Base-by-base conservation (phyloP, 805 yeast species). In the Starmerella asiatica region DNA sequence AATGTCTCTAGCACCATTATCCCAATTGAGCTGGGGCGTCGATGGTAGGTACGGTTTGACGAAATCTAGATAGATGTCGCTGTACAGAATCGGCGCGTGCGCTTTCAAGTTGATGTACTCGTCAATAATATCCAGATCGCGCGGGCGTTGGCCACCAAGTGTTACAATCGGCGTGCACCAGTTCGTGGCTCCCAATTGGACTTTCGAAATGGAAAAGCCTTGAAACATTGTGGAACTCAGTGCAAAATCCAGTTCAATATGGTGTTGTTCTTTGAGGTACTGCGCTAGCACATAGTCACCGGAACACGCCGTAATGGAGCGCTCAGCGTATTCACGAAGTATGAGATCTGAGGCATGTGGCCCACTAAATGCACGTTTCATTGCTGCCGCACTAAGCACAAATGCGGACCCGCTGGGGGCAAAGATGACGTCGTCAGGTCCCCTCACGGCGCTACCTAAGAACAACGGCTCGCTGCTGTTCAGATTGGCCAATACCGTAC, bases 101-200 rank as follows among this genome's bases (percentile, higher is more conserved):
- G 26, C 35, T 34, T 48, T 49, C 30, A 45, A 30, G 5, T 33
- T 23, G 26, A 47, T 47, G 38, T 54, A 56, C 32, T 50, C 53
- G 38, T 47, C 48, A 5, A 54, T 43, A 11, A 45, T 34, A 37
- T 47, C 50, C 17, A 42, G 42, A n/a, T 52, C 54, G 5, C 50
- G 38, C 21, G 49, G 45, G 12, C 44, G 28, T 15, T 52, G 47
- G 21, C 40, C 42, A 32, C 49, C 52, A 31, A 52, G 37, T 7
- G 56, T 41, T n/a, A 40, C 47, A 11, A 56, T 41, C 20, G 49
- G 53, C 14, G 36, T 20, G 37, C 60, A 56, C 60, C 59, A 56
- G 36, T 50, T 49, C 15, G 37, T 33, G 19, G 45, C 41, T 16
- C 43, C 36, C 15, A 41, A 38, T 4, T 45, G 44, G 21, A 53